Conservation (phyloP, 345 rosid genomes). For the Murraya paniculata region DNA sequence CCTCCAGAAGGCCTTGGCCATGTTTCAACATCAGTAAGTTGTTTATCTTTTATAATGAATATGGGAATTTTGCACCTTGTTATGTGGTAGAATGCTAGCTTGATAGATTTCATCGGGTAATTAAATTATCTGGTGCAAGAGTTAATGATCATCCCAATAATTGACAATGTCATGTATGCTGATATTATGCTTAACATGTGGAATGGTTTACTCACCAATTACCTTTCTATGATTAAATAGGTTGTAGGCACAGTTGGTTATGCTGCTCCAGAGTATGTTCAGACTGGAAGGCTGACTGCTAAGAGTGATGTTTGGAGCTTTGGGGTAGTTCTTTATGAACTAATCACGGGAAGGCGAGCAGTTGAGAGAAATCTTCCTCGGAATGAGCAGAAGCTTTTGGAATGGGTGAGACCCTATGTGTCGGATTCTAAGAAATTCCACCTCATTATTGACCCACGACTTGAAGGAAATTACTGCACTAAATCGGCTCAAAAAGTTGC, state of each 20-base stretch:
- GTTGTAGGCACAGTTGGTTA: slow-evolving; percentile 97
- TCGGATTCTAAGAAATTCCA: slow-evolving; percentile 84
- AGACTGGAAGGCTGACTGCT: slow-evolving; percentile 77
- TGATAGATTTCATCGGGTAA: background rate
- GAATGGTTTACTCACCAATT: background rate
- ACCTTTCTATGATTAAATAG: slow-evolving; percentile 30
- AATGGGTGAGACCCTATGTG: slow-evolving; percentile 86
- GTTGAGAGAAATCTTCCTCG: slow-evolving; percentile 82
- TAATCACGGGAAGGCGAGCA: slow-evolving; percentile 88
- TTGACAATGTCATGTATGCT: background rate
- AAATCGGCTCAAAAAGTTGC: slow-evolving; percentile 86
- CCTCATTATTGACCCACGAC: slow-evolving; percentile 74
- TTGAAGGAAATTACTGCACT: slow-evolving; percentile 62
- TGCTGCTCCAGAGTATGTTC: slow-evolving; percentile 96
- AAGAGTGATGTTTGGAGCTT: slow-evolving; percentile 99
- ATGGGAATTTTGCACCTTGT: background rate
- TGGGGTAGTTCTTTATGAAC: slow-evolving; percentile 91
- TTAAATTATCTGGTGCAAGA: background rate
- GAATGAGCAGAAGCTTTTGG: slow-evolving; percentile 85
- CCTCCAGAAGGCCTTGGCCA: slow-evolving; percentile 87
- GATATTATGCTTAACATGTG: background rate
- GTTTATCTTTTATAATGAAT: background rate
- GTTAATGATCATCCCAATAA: background rate
- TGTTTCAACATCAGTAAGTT: slow-evolving; percentile 81
- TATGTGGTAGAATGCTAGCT: background rate